phyloP scores from a whole-genome alignment of 345 rosid species.

The Hevea brasiliensis region DNA sequence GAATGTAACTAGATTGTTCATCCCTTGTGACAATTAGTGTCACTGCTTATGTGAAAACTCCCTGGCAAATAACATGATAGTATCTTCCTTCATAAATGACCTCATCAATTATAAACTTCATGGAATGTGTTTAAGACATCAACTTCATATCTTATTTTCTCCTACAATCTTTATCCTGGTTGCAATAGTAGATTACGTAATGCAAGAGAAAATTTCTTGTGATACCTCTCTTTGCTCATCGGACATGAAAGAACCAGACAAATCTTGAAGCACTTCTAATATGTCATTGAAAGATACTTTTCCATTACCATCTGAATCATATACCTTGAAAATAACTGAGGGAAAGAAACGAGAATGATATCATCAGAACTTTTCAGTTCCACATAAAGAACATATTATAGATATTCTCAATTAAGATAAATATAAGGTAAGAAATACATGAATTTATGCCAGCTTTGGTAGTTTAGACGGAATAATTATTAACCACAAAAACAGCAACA shows the following conservation, averaged over 20 bases:
- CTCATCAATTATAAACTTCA: not conserved
- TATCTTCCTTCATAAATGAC: not conserved
- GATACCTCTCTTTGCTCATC: slow-evolving; percentile 64
- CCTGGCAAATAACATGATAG: not conserved
- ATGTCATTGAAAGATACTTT: slow-evolving; percentile 67
- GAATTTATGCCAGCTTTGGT: not conserved
- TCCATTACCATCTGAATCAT: slow-evolving; percentile 63
- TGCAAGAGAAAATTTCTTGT: not conserved
- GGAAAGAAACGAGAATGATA: slow-evolving; percentile 12
- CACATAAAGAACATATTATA: not conserved
- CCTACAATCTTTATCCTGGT: not conserved
- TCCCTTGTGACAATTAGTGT: not conserved
- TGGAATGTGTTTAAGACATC: not conserved
- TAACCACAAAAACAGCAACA: not conserved
- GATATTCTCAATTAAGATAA: not conserved
- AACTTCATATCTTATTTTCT: not conserved
- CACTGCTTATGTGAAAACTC: not conserved
- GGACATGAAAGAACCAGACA: slow-evolving; percentile 68
- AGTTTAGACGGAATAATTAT: not conserved
- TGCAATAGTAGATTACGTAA: not conserved
- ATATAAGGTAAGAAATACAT: not conserved
- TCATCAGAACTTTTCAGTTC: not conserved
- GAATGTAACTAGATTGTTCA: not conserved
- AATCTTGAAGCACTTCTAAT: slow-evolving; percentile 53
- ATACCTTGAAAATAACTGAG: slow-evolving; percentile 66